Percentiles rank a stretch among this genome's conserved stretches.
Conservation (phyloP, 768 basidiomycete species). For the Pleurotus djamor region DNA sequence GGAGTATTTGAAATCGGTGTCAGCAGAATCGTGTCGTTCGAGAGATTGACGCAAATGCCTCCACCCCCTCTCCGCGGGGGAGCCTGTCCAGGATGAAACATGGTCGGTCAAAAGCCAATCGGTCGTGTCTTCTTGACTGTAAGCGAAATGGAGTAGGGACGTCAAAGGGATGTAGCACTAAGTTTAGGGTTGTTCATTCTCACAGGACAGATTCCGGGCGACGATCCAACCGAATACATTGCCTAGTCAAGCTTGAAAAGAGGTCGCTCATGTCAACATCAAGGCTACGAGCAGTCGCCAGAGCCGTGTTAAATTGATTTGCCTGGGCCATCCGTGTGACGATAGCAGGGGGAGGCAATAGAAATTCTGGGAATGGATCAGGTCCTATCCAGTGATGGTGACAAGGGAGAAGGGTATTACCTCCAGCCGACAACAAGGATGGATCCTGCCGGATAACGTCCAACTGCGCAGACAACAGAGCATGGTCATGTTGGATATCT, state of each 20-base stretch:
- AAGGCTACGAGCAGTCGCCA: constrained; percentile 72
- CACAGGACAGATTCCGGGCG: constrained; percentile 61
- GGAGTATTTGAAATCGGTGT: constrained; percentile 74
- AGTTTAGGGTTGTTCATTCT: constrained; percentile 13
- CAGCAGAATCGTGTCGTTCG: constrained; percentile 69
- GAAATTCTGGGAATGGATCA: constrained; percentile 36
- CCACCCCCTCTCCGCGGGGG: constrained; percentile 80
- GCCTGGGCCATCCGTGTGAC: constrained; percentile 77
- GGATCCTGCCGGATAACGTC: constrained; percentile 72
- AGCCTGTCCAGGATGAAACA: constrained; percentile 81
- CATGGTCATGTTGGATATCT: constrained; percentile 79
- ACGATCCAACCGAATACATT: constrained; percentile 76
- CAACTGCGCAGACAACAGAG: constrained; percentile 74
- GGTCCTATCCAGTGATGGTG: not conserved
- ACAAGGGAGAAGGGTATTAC: constrained; percentile 37
- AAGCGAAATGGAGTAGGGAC: constrained; percentile 6
- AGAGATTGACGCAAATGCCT: constrained; percentile 82
- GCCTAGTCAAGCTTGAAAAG: constrained; percentile 72
- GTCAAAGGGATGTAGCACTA: too few relatives aligned
- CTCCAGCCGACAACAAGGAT: constrained; percentile 55
- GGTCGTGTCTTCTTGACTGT: constrained; percentile 66
- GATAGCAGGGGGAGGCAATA: constrained; percentile 59
- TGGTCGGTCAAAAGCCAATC: constrained; percentile 86
- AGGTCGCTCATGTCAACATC: constrained; percentile 86
- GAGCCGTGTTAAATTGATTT: constrained; percentile 77